Evolutionary conservation across 148 eudicot species (phyloP), one percentile per base, ranked within the genome.

Genomic region (Chenopodium berlandieri): DNA sequence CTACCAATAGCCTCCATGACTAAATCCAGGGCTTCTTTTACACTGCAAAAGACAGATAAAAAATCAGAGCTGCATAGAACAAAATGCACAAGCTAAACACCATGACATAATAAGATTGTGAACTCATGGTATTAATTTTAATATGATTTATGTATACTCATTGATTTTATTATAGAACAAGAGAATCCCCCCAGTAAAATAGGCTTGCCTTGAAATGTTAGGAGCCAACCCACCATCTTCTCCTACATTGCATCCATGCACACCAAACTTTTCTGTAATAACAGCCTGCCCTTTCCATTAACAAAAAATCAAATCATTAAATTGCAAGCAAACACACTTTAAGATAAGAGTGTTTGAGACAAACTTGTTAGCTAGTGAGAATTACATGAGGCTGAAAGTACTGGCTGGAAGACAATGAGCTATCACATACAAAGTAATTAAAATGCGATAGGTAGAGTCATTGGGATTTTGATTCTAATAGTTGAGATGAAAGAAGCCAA

Each of bases 221-320:
- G 98, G 99, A 88, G 99, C 94, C 84, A 93, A 90, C 82, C 99
- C 99, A 84, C 97, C 99, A 81, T 93, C 97, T 85, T 93, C 99
- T 32, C 94, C 95, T 78, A 95, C 92, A 86, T 89, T 93, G 83
- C 95, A 92, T 80, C 90, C 96, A 88, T 88, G 91, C 50, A 90
- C 83, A 73, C 99, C 97, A 89, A 76, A 84, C 88, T 89, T 95
- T 79, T 95, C 97, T 44, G 90, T 78, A 82, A 94, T 90, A 77
- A 95, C 97, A 86, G 94, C 98, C 99, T 95, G 94, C 86, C 78
- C 86, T 88, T 86, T 80, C 86, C 83, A 71, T 76, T 80, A 78
- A 86, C 73, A 82, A 75, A 77, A 84, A 84, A 81, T 71, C 40
- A 66, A 62, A 87, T 80, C 74, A 80, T 37, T 56, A 80, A 60